These are phyloP conservation scores for Tilletiopsis washingtonensis DNA, from an alignment of 1,284 basidiomycete genomes.

Conservation along the genomic window DNA sequence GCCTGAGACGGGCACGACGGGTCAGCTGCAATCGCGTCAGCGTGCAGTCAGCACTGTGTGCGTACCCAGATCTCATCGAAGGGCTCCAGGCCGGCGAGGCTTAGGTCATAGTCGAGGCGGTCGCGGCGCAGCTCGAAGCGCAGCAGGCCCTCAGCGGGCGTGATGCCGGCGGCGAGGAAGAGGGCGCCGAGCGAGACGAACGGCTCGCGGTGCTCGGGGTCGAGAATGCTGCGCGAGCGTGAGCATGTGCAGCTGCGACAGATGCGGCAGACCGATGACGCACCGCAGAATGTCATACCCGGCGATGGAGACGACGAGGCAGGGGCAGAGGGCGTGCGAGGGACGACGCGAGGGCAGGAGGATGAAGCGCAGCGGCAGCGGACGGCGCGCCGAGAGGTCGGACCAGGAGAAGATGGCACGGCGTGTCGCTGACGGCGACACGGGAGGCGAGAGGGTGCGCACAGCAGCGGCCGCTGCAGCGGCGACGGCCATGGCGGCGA, in stretches of 20 bases:
- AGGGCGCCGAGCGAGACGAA: slow-evolving; percentile 1
- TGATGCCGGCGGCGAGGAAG: neutral
- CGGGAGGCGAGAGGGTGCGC: no score
- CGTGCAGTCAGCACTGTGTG: neutral
- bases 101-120: slow-evolving; percentile 1
- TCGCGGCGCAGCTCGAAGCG: slow-evolving; percentile 2
- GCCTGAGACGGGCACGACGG: neutral
- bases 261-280: neutral
- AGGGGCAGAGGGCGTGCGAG: neutral
- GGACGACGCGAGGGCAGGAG: slow-evolving; percentile 1
- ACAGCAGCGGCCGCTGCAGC: no score
- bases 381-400: neutral
- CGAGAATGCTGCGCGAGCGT: neutral
- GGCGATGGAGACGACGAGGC: neutral
- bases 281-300: neutral
- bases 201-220: slow-evolving; percentile 5
- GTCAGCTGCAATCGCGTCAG: neutral
- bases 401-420: no score
- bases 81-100: slow-evolving; percentile 4
- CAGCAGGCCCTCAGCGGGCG: neutral
- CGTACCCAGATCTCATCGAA: slow-evolving; percentile 1
- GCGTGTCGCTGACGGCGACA: no score
- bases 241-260: neutral
- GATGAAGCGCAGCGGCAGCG: slow-evolving; percentile 1
- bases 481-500: no score